Base-by-base conservation (phyloP, 306 rosid species). In the Fragaria vesca region DNA sequence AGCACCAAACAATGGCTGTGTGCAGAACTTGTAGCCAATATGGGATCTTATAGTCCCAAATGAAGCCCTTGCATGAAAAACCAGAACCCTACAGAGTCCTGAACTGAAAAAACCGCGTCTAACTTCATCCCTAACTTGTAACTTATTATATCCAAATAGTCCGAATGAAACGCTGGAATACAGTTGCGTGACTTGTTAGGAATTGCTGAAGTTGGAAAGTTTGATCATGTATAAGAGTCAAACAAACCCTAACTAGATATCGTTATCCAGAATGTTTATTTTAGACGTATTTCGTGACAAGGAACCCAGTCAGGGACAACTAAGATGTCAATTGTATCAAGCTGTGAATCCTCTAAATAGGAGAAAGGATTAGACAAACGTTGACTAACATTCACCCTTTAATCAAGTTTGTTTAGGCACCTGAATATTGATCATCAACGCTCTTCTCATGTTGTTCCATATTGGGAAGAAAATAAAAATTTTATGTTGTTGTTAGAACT, bases 61-160 rank as follows among this genome's bases (percentile, higher is more conserved):
- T 30, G 20, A 6, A 62, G 68, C 45, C 42, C 66, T 60, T 62
- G 42, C 68, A 28, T 30, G 68, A 28, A 62, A 30, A 30, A 4
- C 30, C 13, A 62, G 20, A 62, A 13, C 68, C 38, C 40, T 1
- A 5, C 5, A 12, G 68, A 28, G 42, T 62, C 68, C 42, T 30
- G 8, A 28, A 62, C 68, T 62, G 68, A 62, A 62, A 62, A 62
- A 62, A 62, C 40, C 42, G 68, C 68, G 68, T 42, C 45, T 42
- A 42, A 1, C 18, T 24, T 15, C 5, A 4, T 26, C 11, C 30
- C 67, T 1, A 24, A 26, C 38, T 42, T 42, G 0, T 6, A 42
- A 1, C 45, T 40, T 24, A 61, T 24, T 3, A 2, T 1, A 28
- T 61, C 67, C 40, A 26, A 13, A 61, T 3, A 12, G 67, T 15